Conservation (phyloP, 2,329 filamentous ascomycete genomes). For the Verticillium klebahnii region DNA sequence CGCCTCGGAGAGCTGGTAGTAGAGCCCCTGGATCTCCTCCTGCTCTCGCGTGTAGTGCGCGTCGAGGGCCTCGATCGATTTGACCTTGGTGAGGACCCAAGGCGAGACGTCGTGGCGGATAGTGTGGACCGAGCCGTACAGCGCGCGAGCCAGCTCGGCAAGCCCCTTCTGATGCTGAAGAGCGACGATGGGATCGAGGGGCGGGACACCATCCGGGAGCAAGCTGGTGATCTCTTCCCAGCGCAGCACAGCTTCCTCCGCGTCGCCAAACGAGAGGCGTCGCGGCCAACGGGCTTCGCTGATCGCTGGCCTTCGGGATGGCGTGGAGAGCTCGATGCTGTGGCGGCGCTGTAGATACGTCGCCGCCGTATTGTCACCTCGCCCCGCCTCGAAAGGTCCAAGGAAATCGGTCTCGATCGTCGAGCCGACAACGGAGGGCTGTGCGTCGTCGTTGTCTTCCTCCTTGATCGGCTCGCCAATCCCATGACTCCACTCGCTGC, state of each 20-base stretch:
- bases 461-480: constrained; percentile 4
- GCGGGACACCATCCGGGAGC: not conserved
- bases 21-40: constrained; percentile 61
- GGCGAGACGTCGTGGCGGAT: constrained; percentile 50
- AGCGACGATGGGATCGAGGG: constrained; percentile 13
- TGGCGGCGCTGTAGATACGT: constrained; percentile 57
- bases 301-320: constrained; percentile 17
- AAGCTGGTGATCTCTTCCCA: constrained; percentile 47
- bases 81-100: constrained; percentile 58
- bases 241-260: constrained; percentile 66
- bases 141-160: constrained; percentile 49
- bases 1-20: constrained; percentile 65
- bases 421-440: constrained; percentile 52
- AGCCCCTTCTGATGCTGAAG: constrained; percentile 19
- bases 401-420: constrained; percentile 55
- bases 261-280: constrained; percentile 69
- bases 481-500: constrained; percentile 3
- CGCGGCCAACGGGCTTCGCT: constrained; percentile 65
- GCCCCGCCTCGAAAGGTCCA: constrained; percentile 45
- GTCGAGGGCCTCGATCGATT: constrained; percentile 54
- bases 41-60: constrained; percentile 57
- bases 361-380: constrained; percentile 36
- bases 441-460: constrained; percentile 8
- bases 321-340: constrained; percentile 38
- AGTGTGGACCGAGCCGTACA: constrained; percentile 47